Base-by-base conservation (phyloP, 495 filamentous ascomycete species). In the Cercophora newfieldiana region DNA sequence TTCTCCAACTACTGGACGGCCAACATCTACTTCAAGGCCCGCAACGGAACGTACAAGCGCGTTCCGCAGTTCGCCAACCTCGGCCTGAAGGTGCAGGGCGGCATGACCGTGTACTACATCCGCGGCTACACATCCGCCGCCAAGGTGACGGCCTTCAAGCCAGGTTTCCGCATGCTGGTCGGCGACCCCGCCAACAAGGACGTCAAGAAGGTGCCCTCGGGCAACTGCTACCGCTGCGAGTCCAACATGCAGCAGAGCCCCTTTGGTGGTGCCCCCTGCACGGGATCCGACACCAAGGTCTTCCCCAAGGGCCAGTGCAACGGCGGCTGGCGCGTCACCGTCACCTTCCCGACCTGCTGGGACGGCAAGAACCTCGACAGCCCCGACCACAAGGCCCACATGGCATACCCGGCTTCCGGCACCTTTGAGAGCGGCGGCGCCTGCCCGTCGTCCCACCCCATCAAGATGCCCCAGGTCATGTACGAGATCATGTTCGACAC, bases 301-400 rank as follows among this genome's bases (percentile, higher is more conserved):
- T 82, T 84, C 77, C 82, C 82, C 31, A 69, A 69, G 44, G 63
- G 33, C 55, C 75, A 80, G 0, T 83, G 82, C 70, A 68, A 70
- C 30, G 81, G 69, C 37, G 79, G 79, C 30, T 80, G 82, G 70
- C 80, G 82, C 69, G 70, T 79, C 1, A 78, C 80, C 24, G 80
- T 83, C 64, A 81, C 82, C 60, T 84, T 84, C 74, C 82, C 82
- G 18, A 74, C 81, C 59, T 81, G 81, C 73, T 86, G 84, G 84
- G 84, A 87, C 70, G 85, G 84, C 56, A 79, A 81, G 71, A 85
- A 84, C 69, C 72, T 82, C 7, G 83, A 85, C 72, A 83, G 77
- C 59, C 77, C 80, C 16, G 81, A 87, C 71, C 84, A 86, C 73
- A 77, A 79, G 62, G 76, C 76, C 18, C 85, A 87, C 72, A 73